Percentiles rank a stretch among this genome's conserved stretches.
Evolutionary conservation across 345 rosid genomes (phyloP).

Genomic region (Citrus cavaleriei): DNA sequence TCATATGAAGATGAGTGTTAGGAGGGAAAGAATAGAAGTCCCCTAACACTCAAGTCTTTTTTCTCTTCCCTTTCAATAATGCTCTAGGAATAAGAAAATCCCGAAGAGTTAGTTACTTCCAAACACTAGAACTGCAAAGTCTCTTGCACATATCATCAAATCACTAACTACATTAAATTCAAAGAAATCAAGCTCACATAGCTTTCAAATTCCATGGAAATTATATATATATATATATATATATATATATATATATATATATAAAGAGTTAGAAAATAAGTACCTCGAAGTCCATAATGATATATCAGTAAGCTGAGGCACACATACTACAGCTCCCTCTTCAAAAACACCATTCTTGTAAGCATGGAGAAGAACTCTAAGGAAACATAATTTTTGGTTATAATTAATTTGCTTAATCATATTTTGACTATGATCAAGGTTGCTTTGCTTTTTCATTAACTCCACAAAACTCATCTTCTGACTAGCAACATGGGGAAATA

Average conservation of each 20-base stretch:
- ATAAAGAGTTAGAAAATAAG: not conserved
- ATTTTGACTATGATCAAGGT: constrained; percentile 21
- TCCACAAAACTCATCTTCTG: constrained; percentile 21
- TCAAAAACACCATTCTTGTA: constrained; percentile 71
- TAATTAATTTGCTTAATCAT: constrained; percentile 23
- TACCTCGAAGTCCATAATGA: constrained; percentile 60
- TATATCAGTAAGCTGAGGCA: constrained; percentile 53
- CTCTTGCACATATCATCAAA: not conserved
- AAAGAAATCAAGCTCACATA: not conserved
- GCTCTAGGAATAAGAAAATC: not conserved
- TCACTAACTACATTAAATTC: not conserved
- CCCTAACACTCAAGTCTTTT: not conserved
- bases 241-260: not conserved
- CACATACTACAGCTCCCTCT: constrained; percentile 81
- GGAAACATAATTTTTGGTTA: constrained; percentile 48
- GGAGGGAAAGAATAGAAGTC: not conserved
- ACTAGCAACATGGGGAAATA: constrained; percentile 41
- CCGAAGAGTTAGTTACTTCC: not conserved
- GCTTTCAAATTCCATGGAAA: not conserved
- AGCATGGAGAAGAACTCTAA: constrained; percentile 76
- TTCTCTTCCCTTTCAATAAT: not conserved
- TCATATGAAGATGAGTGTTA: not conserved
- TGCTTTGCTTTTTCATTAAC: constrained; percentile 32
- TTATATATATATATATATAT: not conserved
- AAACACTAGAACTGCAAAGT: not conserved